phyloP scores from a whole-genome alignment of 2,329 filamentous ascomycete species.

The Geoglossum cookeanum region DNA sequence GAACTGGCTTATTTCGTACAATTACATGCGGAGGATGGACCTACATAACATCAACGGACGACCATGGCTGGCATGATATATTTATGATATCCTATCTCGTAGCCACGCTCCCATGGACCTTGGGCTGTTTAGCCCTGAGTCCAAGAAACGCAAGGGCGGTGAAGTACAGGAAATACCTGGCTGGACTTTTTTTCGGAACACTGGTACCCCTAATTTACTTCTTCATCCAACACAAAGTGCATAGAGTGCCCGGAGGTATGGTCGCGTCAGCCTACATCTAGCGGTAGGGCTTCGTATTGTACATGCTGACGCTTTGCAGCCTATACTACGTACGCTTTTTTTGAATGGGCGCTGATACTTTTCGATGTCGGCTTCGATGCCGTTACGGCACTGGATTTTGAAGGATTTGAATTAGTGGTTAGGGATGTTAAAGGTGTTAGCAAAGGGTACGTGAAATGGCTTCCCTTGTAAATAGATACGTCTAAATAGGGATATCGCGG shows the following conservation, averaged over 20 bases:
- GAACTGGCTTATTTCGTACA: conserved; percentile 68
- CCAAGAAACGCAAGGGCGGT: conserved; percentile 66
- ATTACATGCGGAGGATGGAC: conserved; percentile 96
- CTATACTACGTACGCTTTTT: conserved; percentile 94
- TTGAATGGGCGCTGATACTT: conserved; percentile 89
- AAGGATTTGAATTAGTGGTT: conserved; percentile 68
- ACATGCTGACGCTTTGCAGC: conserved; percentile 33
- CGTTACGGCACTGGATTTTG: conserved; percentile 82
- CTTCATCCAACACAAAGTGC: conserved; percentile 97
- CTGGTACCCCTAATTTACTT: conserved; percentile 84
- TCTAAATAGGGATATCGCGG: conserved; percentile 13
- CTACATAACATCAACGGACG: conserved; percentile 93
- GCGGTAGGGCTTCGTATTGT: conserved; percentile 31
- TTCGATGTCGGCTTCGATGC: conserved; percentile 95
- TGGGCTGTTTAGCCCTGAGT: conserved; percentile 75
- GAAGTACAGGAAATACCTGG: conserved; percentile 75
- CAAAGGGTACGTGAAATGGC: conserved; percentile 97
- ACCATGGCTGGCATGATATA: conserved; percentile 97
- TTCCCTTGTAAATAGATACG: conserved; percentile 62
- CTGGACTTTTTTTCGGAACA: conserved; percentile 71
- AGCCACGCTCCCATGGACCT: conserved; percentile 84
- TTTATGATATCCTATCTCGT: conserved; percentile 98
- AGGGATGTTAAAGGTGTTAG: conserved; percentile 76
- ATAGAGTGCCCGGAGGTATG: conserved; percentile 76
- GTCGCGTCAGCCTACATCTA: conserved; percentile 13